Evolutionary conservation across 495 filamentous ascomycete species (phyloP).

Genomic region (Usnea hakonensis): DNA sequence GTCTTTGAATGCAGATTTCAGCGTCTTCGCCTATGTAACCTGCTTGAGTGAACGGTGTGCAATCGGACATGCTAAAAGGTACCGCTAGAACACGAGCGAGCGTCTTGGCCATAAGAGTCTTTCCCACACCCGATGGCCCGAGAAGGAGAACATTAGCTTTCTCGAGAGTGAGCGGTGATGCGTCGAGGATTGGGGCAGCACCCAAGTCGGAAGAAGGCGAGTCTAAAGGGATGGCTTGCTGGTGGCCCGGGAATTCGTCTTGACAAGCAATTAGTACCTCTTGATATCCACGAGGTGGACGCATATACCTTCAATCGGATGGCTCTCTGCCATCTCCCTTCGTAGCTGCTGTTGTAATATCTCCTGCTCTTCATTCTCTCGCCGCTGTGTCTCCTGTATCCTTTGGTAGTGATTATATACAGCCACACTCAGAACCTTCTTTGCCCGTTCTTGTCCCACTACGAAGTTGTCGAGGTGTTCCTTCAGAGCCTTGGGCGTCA

Average conservation of each 20-base stretch:
- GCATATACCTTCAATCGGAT: conserved; percentile 50
- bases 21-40: conserved; percentile 97
- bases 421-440: conserved; percentile 84
- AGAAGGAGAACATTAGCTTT: conserved; percentile 94
- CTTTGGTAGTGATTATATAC: conserved; percentile 98
- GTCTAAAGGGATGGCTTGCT: conserved; percentile 45
- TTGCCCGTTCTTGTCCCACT: conserved; percentile 92
- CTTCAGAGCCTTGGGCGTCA: conserved; percentile 80
- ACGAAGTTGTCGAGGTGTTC: conserved; percentile 91
- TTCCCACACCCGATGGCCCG: conserved; percentile 91
- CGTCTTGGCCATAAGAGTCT: conserved; percentile 89
- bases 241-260: conserved; percentile 80
- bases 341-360: conserved; percentile 43
- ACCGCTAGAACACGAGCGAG: conserved; percentile 75
- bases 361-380: conserved; percentile 71
- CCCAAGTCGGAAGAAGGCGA: conserved; percentile 24
- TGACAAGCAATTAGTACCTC: conserved; percentile 10
- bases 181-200: conserved; percentile 43
- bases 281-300: neutral
- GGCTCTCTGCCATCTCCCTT: conserved; percentile 40
- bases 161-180: conserved; percentile 68
- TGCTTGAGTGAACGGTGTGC: conserved; percentile 93
- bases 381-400: conserved; percentile 64
- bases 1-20: conserved; percentile 81
- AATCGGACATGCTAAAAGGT: conserved; percentile 95